These are phyloP conservation scores for Aphanomyces euteiches DNA, from an alignment of 352 stramenopile species.

Conservation along the genomic window DNA sequence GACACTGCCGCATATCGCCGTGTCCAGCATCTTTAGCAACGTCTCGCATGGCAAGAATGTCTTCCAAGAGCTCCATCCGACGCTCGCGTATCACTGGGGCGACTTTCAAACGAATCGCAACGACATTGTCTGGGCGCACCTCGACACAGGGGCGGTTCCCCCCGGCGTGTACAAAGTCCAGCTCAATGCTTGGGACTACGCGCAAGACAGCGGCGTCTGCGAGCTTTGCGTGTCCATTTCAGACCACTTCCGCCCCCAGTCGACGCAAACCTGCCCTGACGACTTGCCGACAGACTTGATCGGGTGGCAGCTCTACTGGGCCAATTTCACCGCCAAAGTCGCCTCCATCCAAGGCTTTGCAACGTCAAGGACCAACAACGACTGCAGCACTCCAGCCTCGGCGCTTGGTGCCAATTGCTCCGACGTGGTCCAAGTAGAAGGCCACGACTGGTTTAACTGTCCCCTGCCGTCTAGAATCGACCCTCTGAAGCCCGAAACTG, in stretches of 20 bases:
- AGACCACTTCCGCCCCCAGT: neutral
- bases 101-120: neutral
- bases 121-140: neutral
- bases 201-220: neutral
- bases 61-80: too few species aligned
- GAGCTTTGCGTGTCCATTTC: neutral
- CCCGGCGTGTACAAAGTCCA: neutral
- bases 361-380: neutral
- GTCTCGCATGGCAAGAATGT: too few species aligned
- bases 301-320: neutral
- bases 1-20: too few species aligned
- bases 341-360: neutral
- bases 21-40: too few species aligned
- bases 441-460: neutral
- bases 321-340: neutral
- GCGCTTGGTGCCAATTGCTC: neutral
- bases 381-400: neutral
- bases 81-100: neutral
- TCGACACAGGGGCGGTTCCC: neutral
- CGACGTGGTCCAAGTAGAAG: neutral
- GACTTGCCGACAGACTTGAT: neutral
- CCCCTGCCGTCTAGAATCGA: neutral
- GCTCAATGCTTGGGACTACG: neutral
- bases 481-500: neutral
- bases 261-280: neutral